Base-by-base conservation (phyloP, 2,329 filamentous ascomycete species). In the Penicillium sp. region DNA sequence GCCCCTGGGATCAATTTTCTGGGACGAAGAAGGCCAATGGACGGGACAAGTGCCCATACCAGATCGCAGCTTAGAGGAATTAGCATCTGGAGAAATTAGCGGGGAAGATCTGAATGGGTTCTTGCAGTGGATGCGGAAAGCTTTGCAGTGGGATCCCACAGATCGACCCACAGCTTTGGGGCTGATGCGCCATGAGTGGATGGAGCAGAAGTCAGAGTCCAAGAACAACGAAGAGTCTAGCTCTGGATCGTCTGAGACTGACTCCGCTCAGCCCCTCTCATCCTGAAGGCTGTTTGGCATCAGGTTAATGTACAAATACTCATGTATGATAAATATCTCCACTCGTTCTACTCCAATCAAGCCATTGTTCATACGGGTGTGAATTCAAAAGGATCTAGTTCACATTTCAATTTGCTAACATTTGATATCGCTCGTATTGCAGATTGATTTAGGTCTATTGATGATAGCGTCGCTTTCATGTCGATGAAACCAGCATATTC, bases 101-200 rank as follows among this genome's bases (percentile, higher is more conserved):
- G 65, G 63, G 13, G 60, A 66, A 22, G 59, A 69, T 27, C 64
- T 59, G 43, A 55, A 61, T 4, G 51, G 57, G 27, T 67, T 72
- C 49, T 50, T 71, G 21, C 39, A 43, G 3, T 66, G 69, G 44
- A 56, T 71, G 32, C 60, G 64, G 31, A 68, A 59, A 52, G 68
- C 68, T 31, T 47, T 71, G 52, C 59, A 63, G 43, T 72, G 69
- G 68, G 52, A 58, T 43, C 62, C 62, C 14, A 42, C 52, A 38
- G 59, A 70, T 31, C 43, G 67, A 10, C 66, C 65, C 5, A 62
- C 63, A 13, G 74, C 71, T 24, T 61, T 66, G 48, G 67, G 76
- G 22, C 56, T 77, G 21, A 56, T 77, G 36, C 60, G 68, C 27
- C 75, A 77, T 58, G 63, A 67, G 16, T 77, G 74, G 73, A 71